Percentiles rank a stretch among this genome's conserved stretches.
Evolutionary conservation across 257 asterid species (phyloP).

Genomic region (Petrea volubilis): DNA sequence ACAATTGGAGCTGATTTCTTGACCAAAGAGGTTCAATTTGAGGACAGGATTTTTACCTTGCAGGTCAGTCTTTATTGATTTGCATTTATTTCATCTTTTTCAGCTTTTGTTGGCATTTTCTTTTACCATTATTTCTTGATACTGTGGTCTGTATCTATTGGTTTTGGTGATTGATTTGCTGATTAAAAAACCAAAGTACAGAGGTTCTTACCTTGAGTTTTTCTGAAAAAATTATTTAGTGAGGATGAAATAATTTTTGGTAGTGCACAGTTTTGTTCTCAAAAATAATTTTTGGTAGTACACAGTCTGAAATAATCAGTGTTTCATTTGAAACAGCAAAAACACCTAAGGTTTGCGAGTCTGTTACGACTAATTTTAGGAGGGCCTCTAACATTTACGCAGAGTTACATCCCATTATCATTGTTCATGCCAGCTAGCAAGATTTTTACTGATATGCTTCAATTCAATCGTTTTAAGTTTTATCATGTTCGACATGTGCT

Average conservation of each 20-base stretch:
- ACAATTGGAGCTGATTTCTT: constrained; percentile 99
- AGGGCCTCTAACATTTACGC: not conserved
- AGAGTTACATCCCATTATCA: not conserved
- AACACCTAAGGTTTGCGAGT: not conserved
- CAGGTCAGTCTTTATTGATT: constrained; percentile 55
- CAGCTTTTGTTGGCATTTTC: not conserved
- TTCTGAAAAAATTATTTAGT: too few species aligned
- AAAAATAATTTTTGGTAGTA: not conserved
- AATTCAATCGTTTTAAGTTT: not conserved
- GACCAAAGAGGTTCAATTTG: constrained; percentile 97
- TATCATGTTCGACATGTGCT: not conserved
- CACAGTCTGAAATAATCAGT: not conserved
- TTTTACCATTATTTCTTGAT: not conserved
- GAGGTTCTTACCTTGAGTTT: not conserved
- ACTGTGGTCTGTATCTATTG: not conserved
- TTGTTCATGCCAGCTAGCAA: not conserved
- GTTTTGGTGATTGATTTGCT: not conserved
- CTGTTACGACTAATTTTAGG: not conserved
- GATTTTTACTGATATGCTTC: not conserved
- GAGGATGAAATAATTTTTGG: too few species aligned
- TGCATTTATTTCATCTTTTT: not conserved
- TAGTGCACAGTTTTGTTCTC: too few species aligned
- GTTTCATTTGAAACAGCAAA: not conserved
- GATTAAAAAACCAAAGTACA: not conserved
- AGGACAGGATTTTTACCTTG: constrained; percentile 89